phyloP scores from a whole-genome alignment of 768 basidiomycete genomes.

The Naematelia encephala region DNA sequence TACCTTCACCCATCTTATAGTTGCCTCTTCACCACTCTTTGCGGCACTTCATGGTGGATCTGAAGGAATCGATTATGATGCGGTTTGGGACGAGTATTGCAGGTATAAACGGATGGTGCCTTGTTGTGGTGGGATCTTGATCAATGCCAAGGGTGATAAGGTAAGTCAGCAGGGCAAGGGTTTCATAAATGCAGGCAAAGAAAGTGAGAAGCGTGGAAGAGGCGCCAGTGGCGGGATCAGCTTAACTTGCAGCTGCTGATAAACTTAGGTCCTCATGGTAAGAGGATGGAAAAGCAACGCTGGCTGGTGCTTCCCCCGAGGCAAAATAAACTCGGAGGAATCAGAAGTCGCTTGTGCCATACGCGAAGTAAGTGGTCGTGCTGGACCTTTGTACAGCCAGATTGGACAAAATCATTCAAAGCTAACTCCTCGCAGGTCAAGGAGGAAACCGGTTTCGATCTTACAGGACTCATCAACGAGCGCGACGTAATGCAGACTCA shows the following conservation, averaged over 20 bases:
- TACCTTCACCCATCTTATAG: constrained; percentile 87
- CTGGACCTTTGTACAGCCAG: not conserved
- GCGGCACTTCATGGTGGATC: constrained; percentile 10
- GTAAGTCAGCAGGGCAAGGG: constrained; percentile 54
- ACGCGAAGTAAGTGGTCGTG: constrained; percentile 68
- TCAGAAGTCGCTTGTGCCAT: constrained; percentile 77
- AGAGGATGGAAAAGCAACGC: constrained; percentile 97
- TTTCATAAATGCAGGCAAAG: no score
- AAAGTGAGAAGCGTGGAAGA: no score
- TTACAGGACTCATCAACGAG: constrained; percentile 45
- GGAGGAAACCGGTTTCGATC: constrained; percentile 94
- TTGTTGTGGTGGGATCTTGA: constrained; percentile 94
- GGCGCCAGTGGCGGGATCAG: no score
- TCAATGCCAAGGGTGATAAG: constrained; percentile 90
- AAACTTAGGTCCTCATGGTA: constrained; percentile 85
- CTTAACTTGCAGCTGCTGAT: no score
- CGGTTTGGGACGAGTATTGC: constrained; percentile 64
- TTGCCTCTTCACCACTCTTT: constrained; percentile 56
- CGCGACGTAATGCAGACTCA: constrained; percentile 74
- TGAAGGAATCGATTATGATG: constrained; percentile 34
- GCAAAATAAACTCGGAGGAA: constrained; percentile 98
- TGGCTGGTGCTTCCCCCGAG: constrained; percentile 98
- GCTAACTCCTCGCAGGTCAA: constrained; percentile 62
- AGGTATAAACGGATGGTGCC: constrained; percentile 94
- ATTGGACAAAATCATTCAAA: no score